Conservation (phyloP, 1,284 basidiomycete species). For the Mycosarcoma maydis region DNA sequence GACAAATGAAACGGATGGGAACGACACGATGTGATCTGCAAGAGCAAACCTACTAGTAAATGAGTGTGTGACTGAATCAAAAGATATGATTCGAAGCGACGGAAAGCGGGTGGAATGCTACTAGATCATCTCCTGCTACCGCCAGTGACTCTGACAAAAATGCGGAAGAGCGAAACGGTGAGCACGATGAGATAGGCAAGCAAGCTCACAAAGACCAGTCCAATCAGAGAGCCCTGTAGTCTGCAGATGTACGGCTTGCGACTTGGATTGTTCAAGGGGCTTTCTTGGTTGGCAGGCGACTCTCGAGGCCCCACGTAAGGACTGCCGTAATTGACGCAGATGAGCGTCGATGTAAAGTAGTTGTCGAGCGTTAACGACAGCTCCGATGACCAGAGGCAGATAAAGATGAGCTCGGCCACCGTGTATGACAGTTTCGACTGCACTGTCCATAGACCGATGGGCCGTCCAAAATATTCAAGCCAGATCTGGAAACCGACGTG, state of each 20-base stretch:
- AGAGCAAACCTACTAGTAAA: neutral
- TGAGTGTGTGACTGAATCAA: neutral
- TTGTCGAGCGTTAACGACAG: constrained; percentile 88
- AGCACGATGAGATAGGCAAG: constrained; percentile 63
- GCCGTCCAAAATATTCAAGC: constrained; percentile 85
- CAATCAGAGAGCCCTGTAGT: constrained; percentile 67
- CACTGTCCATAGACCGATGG: constrained; percentile 83
- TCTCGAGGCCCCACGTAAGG: constrained; percentile 72
- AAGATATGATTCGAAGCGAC: constrained; percentile 1
- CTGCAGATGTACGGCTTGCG: constrained; percentile 72
- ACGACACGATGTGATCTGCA: too few species aligned
- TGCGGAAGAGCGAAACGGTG: constrained; percentile 59
- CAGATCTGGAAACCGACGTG: constrained; percentile 75
- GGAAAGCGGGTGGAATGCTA: neutral
- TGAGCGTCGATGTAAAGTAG: constrained; percentile 84
- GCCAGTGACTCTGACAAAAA: constrained; percentile 53
- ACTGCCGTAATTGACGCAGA: constrained; percentile 70
- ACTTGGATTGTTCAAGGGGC: constrained; percentile 51
- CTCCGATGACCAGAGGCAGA: constrained; percentile 90
- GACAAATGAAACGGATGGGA: neutral
- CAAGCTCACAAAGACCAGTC: constrained; percentile 71
- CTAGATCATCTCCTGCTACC: constrained; percentile 15
- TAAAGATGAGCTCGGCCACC: constrained; percentile 75
- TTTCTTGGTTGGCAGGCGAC: constrained; percentile 58
- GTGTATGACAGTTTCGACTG: constrained; percentile 63